Evolutionary conservation across 202 grass and related monocot species (phyloP).

Genomic region (Dendrocalamus latiflorus): DNA sequence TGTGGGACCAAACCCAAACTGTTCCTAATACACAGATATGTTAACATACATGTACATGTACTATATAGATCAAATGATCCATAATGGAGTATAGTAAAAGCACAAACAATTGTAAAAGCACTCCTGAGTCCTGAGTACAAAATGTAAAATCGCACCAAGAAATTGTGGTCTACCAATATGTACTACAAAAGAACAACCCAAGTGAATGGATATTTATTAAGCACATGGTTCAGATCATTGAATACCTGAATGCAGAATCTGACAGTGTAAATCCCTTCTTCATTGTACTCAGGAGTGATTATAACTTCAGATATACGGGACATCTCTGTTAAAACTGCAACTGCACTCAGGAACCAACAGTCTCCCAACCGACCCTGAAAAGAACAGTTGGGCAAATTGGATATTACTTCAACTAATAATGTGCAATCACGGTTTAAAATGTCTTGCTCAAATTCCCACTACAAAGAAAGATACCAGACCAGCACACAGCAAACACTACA

Average conservation of each 20-base stretch:
- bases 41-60: background rate
- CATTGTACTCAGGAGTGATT: constrained; percentile 94
- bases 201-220: background rate
- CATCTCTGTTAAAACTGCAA: constrained; percentile 88
- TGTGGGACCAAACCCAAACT: background rate
- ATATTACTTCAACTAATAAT: background rate
- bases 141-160: background rate
- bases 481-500: background rate
- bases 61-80: background rate
- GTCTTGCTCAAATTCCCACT: background rate
- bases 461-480: background rate
- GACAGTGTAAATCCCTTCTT: constrained; percentile 96
- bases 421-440: background rate
- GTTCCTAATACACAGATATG: background rate
- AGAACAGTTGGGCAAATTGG: constrained; percentile 17
- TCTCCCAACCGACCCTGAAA: constrained; percentile 92
- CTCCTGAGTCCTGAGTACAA: background rate
- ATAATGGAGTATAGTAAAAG: background rate
- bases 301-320: constrained; percentile 97
- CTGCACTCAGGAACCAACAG: constrained; percentile 98
- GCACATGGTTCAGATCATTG: constrained; percentile 14
- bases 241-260: constrained; percentile 98
- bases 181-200: constrained; percentile 19
- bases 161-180: background rate
- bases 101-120: too few relatives aligned